A percentile compares a stretch with the other conserved stretches of the same genome.
Evolutionary conservation across 352 stramenopile species (phyloP).

Genomic region (Phytophthora capsici): DNA sequence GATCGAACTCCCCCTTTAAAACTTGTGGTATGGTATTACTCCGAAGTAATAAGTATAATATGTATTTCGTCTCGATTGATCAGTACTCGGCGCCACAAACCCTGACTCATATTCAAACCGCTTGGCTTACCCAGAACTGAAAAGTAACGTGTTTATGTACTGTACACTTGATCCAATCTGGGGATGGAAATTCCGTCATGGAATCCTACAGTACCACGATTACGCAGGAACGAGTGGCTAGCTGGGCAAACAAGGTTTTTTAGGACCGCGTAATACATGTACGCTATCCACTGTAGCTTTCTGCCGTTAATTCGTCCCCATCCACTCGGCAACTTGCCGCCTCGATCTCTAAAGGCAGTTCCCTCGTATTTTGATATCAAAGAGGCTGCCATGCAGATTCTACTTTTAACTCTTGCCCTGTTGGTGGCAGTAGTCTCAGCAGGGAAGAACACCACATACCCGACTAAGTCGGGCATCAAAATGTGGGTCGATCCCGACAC

Average conservation of each 20-base stretch:
- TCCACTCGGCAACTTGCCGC: constrained; percentile 19
- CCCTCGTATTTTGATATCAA: neutral
- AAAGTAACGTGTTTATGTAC: no score
- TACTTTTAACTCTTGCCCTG: neutral
- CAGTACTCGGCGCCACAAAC: no score
- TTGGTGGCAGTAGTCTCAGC: neutral
- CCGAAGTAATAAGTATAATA: no score
- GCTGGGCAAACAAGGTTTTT: neutral
- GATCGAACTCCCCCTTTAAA: no score
- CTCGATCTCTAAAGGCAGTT: neutral
- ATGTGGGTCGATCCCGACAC: constrained; percentile 60
- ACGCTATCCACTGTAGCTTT: neutral
- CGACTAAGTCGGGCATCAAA: constrained; percentile 49
- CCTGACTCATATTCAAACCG: no score
- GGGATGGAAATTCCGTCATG: no score
- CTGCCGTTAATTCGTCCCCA: constrained; percentile 3
- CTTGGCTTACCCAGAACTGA: no score
- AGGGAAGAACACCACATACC: constrained; percentile 26
- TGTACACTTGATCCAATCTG: no score
- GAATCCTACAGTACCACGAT: no score
- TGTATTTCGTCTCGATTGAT: no score
- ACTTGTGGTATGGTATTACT: no score
- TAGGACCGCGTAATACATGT: neutral
- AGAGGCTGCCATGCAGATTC: neutral
- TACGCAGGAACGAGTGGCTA: constrained; percentile 3